Percentiles rank a stretch among this genome's conserved stretches.
Evolutionary conservation across 192 early-diverging fungal species (phyloP).

Genomic region (Coemansia sp.): DNA sequence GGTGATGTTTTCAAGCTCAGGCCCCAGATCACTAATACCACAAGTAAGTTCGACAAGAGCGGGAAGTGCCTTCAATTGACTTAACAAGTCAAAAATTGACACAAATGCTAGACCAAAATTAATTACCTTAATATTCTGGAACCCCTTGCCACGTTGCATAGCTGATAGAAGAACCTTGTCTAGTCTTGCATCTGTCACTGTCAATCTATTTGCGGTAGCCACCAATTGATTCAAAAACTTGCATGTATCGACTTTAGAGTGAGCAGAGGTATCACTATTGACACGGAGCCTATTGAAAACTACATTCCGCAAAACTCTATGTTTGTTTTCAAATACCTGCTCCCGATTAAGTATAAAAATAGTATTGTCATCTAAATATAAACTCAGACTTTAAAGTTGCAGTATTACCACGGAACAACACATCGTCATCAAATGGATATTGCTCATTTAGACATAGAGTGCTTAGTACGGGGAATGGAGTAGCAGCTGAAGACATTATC

Average conservation of each 20-base stretch:
- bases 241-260: neutral
- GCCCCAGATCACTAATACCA: neutral
- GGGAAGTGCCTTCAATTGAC: neutral
- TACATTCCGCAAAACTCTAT: neutral
- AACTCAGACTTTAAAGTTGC: neutral
- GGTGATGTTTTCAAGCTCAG: neutral
- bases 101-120: too few species aligned
- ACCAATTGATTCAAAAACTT: neutral
- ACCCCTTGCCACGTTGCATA: neutral
- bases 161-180: neutral
- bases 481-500: neutral
- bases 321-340: neutral
- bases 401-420: constrained; percentile 9
- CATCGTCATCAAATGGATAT: constrained; percentile 11
- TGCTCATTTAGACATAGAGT: neutral
- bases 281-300: neutral
- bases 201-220: too few species aligned
- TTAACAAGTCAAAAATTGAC: neutral
- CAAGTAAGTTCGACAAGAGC: neutral
- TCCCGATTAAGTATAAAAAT: neutral
- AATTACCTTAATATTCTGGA: neutral
- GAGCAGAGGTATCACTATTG: neutral
- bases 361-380: neutral
- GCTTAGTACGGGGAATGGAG: neutral
- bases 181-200: too few species aligned